Conservation (phyloP, 2,329 filamentous ascomycete species). For the Beauveria brongniartii region DNA sequence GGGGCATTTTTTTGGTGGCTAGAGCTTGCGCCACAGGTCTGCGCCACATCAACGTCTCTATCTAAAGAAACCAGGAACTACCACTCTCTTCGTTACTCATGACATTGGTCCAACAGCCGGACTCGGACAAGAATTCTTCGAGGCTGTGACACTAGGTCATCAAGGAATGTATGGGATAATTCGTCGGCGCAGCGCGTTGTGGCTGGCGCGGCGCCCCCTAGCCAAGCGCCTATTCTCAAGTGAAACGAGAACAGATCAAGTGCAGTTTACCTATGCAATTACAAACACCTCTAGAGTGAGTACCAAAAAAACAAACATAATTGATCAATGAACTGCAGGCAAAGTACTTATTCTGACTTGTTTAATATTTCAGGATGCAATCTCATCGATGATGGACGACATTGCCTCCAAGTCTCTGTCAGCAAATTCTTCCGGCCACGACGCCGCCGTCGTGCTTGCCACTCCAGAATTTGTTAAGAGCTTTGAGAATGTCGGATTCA, state of each 20-base stretch:
- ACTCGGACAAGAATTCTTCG: neutral
- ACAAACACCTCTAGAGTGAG: slow-evolving; percentile 7
- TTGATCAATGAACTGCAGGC: slow-evolving; percentile 13
- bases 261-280: slow-evolving; percentile 9
- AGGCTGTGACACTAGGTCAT: neutral
- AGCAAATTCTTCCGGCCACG: slow-evolving; percentile 21
- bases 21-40: slow-evolving; percentile 11
- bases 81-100: neutral
- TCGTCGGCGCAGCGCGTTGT: neutral
- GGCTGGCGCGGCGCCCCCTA: slow-evolving; percentile 5
- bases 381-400: slow-evolving; percentile 15
- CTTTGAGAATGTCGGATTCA: slow-evolving; percentile 36
- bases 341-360: neutral
- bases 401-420: slow-evolving; percentile 19
- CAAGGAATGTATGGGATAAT: neutral
- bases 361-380: slow-evolving; percentile 15
- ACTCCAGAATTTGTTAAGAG: slow-evolving; percentile 40
- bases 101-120: neutral
- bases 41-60: slow-evolving; percentile 2
- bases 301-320: neutral
- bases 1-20: slow-evolving; percentile 11
- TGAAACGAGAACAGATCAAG: slow-evolving; percentile 1
- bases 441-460: slow-evolving; percentile 42
- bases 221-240: neutral
- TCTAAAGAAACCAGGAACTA: neutral